phyloP scores from a whole-genome alignment of 192 early-diverging fungal genomes.

The Coemansia sp. region DNA sequence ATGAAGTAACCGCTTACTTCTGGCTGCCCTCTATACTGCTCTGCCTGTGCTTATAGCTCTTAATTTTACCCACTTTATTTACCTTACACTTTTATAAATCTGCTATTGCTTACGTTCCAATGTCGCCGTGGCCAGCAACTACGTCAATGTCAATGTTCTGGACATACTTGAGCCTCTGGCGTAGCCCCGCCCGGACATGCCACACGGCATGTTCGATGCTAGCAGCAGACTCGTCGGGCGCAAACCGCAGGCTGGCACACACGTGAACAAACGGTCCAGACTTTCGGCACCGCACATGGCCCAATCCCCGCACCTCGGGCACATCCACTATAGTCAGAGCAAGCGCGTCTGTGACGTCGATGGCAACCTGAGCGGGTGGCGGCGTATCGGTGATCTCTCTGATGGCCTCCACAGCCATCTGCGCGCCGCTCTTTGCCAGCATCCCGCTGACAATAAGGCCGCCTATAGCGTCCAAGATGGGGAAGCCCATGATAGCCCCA shows the following conservation, averaged over 20 bases:
- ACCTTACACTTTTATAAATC: not conserved
- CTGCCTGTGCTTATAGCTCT: conserved; percentile 5
- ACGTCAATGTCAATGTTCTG: conserved; percentile 36
- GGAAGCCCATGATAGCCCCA: conserved; percentile 67
- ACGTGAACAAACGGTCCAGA: conserved; percentile 45
- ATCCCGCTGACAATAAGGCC: conserved; percentile 71
- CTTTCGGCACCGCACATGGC: conserved; percentile 36
- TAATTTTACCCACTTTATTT: not conserved
- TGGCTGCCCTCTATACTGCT: not conserved
- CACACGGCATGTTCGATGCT: conserved; percentile 9
- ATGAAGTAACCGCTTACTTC: conserved; percentile 20
- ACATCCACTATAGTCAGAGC: not conserved
- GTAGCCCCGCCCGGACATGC: conserved; percentile 16
- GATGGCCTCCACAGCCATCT: conserved; percentile 54
- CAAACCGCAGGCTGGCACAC: conserved; percentile 20
- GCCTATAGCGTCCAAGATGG: conserved; percentile 71
- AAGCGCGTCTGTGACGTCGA: conserved; percentile 25
- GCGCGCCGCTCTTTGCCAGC: conserved; percentile 62
- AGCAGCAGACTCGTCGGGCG: conserved; percentile 13
- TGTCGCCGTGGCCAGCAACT: not conserved
- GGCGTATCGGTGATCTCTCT: conserved; percentile 56
- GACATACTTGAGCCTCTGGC: conserved; percentile 20
- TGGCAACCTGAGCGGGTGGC: conserved; percentile 22
- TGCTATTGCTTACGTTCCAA: too few species aligned
- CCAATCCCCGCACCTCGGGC: conserved; percentile 7